Base-by-base conservation (phyloP, 345 rosid genomes). In the Noccaea caerulescens region DNA sequence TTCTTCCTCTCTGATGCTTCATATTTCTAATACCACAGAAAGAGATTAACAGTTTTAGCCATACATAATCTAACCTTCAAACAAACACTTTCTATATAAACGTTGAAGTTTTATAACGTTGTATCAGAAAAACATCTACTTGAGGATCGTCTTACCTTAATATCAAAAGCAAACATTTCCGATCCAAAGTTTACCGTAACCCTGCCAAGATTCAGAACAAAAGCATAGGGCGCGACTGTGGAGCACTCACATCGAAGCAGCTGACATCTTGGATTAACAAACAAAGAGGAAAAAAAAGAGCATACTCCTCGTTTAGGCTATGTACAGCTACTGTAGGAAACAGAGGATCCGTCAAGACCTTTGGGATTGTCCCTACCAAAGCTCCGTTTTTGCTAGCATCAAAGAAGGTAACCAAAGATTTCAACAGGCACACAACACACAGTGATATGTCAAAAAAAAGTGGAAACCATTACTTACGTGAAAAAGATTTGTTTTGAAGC, bases 291-390 rank as follows among this genome's bases (percentile, higher is more conserved):
- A 62, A 27, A 45, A 42, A 0, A 63, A 45, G 27, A 27, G 66
- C 93, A 70, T 89, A 93, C 97, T 93, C 97, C 78, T 93, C 96
- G 56, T 89, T 84, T 80, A 75, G 96, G 84, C 97, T 93, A 77
- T 93, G 96, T 79, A 93, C 96, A 71, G 91, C 84, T 72, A 89
- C 73, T 3, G 98, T 93, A 61, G 96, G 98, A 62, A 81, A 87
- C 58, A 91, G 76, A 68, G 89, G 80, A 74, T 88, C 86, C 72
- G 84, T 89, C 69, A 91, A 78, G 32, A 85, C 85, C 82, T 89
- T 89, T 66, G 64, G 38, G 47, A 83, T 83, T 0, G 89, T 64
- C 67, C 98, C 91, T 27, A 93, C 88, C 25, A 91, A 4, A 9
- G 77, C 63, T 65, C 92, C 92, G 77, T 89, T 91, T 79, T 87